Evolutionary conservation across 169 alveolate species (phyloP).

Genomic region (Plasmodium gonderi): DNA sequence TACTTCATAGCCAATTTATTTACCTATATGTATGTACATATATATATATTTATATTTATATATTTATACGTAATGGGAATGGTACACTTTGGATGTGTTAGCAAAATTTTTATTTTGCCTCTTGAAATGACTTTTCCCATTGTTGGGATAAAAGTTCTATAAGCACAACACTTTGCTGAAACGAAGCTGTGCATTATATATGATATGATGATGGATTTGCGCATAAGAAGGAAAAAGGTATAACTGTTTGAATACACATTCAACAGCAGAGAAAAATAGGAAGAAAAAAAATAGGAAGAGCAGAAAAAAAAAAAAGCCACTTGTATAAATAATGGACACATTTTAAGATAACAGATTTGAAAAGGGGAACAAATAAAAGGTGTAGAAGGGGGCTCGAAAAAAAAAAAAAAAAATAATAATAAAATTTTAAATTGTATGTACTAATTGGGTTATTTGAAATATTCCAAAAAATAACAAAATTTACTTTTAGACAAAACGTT

Average conservation of each 20-base stretch:
- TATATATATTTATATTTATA: too few species aligned
- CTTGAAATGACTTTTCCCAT: neutral
- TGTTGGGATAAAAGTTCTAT: neutral
- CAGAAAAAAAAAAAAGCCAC: neutral
- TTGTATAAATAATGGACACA: neutral
- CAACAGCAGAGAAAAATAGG: neutral
- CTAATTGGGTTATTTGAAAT: neutral
- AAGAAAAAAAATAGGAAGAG: neutral
- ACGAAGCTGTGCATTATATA: neutral
- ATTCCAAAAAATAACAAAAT: constrained; percentile 63
- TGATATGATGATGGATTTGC: neutral
- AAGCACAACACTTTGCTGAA: neutral
- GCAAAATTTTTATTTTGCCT: neutral
- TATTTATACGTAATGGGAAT: too few species aligned
- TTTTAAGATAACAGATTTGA: neutral
- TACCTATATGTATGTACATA: too few species aligned
- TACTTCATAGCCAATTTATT: too few species aligned
- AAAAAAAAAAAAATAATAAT: neutral
- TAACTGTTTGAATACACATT: neutral
- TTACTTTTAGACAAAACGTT: constrained; percentile 65
- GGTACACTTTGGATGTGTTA: neutral
- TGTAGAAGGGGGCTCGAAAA: neutral
- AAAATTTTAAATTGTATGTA: neutral
- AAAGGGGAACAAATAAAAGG: neutral
- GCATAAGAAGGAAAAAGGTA: neutral